phyloP scores from a whole-genome alignment of 2,329 filamentous ascomycete genomes.

The Aspergillus ustus region DNA sequence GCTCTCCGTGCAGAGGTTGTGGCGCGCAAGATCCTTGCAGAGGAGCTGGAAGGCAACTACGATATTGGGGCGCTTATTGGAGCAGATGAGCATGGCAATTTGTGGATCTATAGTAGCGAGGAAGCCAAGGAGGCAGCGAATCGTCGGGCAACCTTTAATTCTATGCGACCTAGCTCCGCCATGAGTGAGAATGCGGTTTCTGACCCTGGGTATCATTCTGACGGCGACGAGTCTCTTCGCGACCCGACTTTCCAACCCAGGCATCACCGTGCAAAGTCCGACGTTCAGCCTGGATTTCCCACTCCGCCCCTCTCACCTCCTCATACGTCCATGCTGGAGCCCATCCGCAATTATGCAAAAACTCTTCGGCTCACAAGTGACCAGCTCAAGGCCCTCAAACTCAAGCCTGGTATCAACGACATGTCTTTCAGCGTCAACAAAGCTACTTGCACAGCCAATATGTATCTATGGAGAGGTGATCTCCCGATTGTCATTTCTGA shows the following conservation, averaged over 20 bases:
- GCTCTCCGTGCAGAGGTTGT: conserved; percentile 90
- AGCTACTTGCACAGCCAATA: conserved; percentile 86
- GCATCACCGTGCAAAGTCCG: conserved; percentile 64
- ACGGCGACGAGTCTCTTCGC: conserved; percentile 70
- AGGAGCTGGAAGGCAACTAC: conserved; percentile 92
- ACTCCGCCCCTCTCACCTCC: conserved; percentile 61
- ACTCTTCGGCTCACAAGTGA: conserved; percentile 93
- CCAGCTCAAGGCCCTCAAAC: conserved; percentile 81
- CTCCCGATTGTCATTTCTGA: conserved; percentile 96
- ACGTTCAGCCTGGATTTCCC: conserved; percentile 70
- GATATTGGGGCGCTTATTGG: conserved; percentile 95
- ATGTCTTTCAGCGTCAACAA: conserved; percentile 98
- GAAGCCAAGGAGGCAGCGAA: conserved; percentile 90
- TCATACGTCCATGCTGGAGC: conserved; percentile 59
- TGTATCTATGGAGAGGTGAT: conserved; percentile 92
- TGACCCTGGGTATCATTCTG: conserved; percentile 94
- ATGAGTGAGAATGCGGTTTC: conserved; percentile 79
- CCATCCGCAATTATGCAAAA: conserved; percentile 90
- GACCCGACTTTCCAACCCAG: conserved; percentile 64
- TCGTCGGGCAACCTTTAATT: conserved; percentile 61
- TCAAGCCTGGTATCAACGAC: conserved; percentile 84
- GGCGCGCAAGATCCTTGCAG: conserved; percentile 86
- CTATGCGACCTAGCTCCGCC: conserved; percentile 54
- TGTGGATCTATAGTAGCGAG: conserved; percentile 99
- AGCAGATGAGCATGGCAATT: conserved; percentile 90